These are phyloP conservation scores for Chlorella sp. DNA, from an alignment of 139 green algal genomes.

Conservation along the genomic window DNA sequence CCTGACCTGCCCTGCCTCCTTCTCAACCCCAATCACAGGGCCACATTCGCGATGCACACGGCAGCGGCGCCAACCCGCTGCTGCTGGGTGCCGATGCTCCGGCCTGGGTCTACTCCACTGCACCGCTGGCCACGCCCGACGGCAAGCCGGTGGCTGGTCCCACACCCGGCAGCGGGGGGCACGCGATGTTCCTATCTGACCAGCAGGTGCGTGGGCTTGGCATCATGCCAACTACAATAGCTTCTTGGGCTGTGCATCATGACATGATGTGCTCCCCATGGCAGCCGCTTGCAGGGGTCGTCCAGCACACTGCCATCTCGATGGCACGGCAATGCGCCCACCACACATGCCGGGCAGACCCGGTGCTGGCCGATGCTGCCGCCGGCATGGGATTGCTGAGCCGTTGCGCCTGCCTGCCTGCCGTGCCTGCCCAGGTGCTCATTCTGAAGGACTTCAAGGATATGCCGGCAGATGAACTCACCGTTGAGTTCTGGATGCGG, in stretches of 20 bases:
- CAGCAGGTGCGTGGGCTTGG: constrained; percentile 54
- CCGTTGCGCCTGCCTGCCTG: background rate
- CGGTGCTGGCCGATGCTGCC: no score
- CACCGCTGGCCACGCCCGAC: constrained; percentile 62
- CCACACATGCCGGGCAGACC: no score
- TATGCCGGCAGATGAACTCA: constrained; percentile 78
- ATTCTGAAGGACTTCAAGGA: constrained; percentile 74
- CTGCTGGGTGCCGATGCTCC: constrained; percentile 60
- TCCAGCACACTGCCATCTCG: no score
- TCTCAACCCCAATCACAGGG: background rate
- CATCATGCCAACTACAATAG: background rate
- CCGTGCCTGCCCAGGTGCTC: constrained; percentile 62
- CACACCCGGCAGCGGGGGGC: constrained; percentile 61
- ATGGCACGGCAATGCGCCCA: no score
- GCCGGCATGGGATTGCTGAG: no score
- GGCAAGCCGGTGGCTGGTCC: constrained; percentile 59
- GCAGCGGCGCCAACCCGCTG: constrained; percentile 61
- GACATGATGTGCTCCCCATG: no score
- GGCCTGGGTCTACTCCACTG: constrained; percentile 73
- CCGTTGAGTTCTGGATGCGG: constrained; percentile 93
- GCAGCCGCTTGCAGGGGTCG: no score
- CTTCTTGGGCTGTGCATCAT: no score
- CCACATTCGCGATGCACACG: constrained; percentile 11
- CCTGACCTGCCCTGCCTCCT: background rate
- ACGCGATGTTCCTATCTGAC: constrained; percentile 77